Percentiles rank a stretch among this genome's conserved stretches.
These are phyloP conservation scores for Trichoderma harzianum DNA, from an alignment of 2,329 filamentous ascomycete species.

Conservation along the genomic window DNA sequence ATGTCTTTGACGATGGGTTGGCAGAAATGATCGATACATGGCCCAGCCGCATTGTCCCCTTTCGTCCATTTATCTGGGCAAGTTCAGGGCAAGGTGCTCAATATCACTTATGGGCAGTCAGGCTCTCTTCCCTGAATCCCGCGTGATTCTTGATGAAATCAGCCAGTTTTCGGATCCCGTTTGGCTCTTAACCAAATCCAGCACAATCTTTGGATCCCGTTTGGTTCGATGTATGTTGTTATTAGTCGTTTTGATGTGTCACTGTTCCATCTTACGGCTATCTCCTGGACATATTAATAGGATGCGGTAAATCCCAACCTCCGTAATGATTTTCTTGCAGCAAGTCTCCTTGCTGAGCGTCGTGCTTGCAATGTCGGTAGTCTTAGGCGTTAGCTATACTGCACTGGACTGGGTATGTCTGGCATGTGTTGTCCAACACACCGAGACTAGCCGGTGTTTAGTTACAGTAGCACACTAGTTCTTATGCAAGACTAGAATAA, in stretches of 20 bases:
- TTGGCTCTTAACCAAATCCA: too few relatives aligned
- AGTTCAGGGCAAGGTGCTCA: not conserved
- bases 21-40: not conserved
- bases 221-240: not conserved
- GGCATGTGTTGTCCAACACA: not conserved
- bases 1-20: not conserved
- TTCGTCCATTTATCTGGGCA: not conserved
- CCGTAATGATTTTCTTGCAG: not conserved
- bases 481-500: not conserved
- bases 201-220: not conserved
- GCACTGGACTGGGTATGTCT: not conserved
- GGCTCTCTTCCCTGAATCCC: not conserved
- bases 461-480: not conserved
- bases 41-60: not conserved
- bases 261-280: not conserved
- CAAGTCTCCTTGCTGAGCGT: not conserved
- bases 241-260: not conserved
- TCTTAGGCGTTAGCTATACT: not conserved
- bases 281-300: not conserved
- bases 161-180: too few relatives aligned
- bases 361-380: not conserved
- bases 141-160: not conserved
- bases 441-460: not conserved
- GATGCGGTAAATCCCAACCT: not conserved
- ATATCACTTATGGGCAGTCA: not conserved